phyloP scores from a whole-genome alignment of 163 green algal genomes.

The Chloroidium sp. region DNA sequence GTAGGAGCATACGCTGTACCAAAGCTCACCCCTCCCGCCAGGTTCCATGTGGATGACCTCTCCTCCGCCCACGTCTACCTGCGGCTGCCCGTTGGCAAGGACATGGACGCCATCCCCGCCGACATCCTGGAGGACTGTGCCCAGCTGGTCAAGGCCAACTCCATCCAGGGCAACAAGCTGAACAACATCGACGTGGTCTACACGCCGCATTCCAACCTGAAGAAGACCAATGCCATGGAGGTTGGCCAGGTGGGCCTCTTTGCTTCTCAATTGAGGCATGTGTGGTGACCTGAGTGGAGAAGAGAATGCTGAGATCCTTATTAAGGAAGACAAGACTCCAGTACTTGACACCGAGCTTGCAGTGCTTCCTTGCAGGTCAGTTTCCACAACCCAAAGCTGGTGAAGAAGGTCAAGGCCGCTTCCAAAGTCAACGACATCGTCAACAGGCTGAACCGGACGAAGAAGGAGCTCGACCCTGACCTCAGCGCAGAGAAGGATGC shows the following conservation, averaged over 20 bases:
- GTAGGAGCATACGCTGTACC: no score
- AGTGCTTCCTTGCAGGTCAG: slow-evolving; percentile 52
- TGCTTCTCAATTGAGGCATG: no score
- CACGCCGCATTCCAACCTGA: slow-evolving; percentile 88
- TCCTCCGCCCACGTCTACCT: slow-evolving; percentile 97
- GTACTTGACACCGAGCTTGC: background rate
- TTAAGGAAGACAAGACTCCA: no score
- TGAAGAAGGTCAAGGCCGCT: slow-evolving; percentile 65
- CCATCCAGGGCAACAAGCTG: slow-evolving; percentile 80
- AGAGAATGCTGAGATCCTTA: no score
- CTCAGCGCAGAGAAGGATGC: slow-evolving; percentile 38
- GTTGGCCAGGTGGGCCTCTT: slow-evolving; percentile 68
- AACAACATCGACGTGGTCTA: slow-evolving; percentile 75
- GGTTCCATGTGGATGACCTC: slow-evolving; percentile 95
- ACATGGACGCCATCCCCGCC: slow-evolving; percentile 67
- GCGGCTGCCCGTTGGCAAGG: slow-evolving; percentile 55
- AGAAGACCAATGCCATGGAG: slow-evolving; percentile 86
- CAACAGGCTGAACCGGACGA: slow-evolving; percentile 91
- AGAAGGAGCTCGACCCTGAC: slow-evolving; percentile 59
- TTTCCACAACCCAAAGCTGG: slow-evolving; percentile 71
- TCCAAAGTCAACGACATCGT: slow-evolving; percentile 81
- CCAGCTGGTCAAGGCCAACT: slow-evolving; percentile 97
- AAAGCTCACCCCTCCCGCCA: slow-evolving; percentile 22
- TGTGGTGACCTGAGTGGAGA: no score
- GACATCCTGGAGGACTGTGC: slow-evolving; percentile 86